phyloP scores from a whole-genome alignment of 179 eudicot genomes.

The Sideroxylon spinosum region DNA sequence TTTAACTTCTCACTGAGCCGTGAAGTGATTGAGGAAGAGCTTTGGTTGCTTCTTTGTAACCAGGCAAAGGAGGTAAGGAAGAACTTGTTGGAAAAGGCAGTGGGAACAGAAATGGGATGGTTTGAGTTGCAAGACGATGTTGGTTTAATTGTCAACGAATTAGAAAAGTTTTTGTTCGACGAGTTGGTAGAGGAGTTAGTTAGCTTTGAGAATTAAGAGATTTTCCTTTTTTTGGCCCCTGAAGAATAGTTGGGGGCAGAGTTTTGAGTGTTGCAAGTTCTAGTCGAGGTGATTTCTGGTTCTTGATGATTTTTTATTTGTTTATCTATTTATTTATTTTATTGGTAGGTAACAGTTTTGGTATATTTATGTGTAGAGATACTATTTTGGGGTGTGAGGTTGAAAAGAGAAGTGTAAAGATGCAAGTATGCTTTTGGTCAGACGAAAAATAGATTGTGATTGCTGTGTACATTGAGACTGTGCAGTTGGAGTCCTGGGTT shows the following conservation, averaged over 20 bases:
- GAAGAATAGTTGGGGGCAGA: too few species aligned
- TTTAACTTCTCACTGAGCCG: conserved; percentile 22
- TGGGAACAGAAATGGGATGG: conserved; percentile 40
- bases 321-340: background rate
- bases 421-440: background rate
- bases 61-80: conserved; percentile 39
- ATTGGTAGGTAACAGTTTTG: background rate
- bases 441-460: background rate
- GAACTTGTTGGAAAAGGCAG: conserved; percentile 36
- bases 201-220: conserved; percentile 13
- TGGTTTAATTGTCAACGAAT: conserved; percentile 41
- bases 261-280: background rate
- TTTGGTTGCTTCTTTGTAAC: conserved; percentile 42
- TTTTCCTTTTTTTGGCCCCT: too few species aligned
- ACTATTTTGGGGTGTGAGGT: background rate
- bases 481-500: too few species aligned
- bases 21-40: conserved; percentile 51
- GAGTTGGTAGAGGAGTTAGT: conserved; percentile 54
- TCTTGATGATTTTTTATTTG: background rate
- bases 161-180: conserved; percentile 49
- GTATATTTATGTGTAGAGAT: background rate
- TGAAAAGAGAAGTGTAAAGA: conserved; percentile 7
- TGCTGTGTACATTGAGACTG: background rate
- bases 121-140: conserved; percentile 46
- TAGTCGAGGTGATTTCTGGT: conserved; percentile 1